phyloP scores from a whole-genome alignment of 352 stramenopile species.

The Pythium rhizo-oryzae region DNA sequence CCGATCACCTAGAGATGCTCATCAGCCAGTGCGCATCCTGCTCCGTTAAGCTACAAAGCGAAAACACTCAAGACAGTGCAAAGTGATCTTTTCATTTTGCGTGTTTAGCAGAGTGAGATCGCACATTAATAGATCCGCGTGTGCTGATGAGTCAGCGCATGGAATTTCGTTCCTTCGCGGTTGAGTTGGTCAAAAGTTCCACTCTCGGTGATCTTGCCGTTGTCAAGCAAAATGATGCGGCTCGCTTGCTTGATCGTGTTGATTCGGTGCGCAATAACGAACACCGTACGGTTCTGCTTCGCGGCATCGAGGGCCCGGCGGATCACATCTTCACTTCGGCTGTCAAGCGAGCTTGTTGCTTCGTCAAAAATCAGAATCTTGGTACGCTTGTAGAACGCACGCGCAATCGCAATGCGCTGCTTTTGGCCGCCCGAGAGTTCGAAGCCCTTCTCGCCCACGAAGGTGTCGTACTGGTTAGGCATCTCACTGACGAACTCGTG shows the following conservation, averaged over 20 bases:
- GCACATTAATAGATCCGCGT: constrained; percentile 51
- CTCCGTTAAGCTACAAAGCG: constrained; percentile 70
- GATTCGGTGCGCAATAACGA: constrained; percentile 86
- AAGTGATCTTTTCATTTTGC: constrained; percentile 30
- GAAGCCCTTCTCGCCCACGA: constrained; percentile 96
- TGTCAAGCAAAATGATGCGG: constrained; percentile 81
- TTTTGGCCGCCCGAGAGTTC: constrained; percentile 98
- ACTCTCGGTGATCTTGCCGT: constrained; percentile 77
- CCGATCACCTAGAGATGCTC: constrained; percentile 75
- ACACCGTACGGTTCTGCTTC: constrained; percentile 71
- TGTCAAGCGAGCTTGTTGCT: constrained; percentile 84
- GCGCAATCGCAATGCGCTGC: constrained; percentile 91
- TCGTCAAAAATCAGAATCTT: constrained; percentile 87
- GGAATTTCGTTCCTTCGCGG: constrained; percentile 77
- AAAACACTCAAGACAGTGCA: constrained; percentile 53
- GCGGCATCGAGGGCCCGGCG: constrained; percentile 64
- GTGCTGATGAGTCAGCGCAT: constrained; percentile 70
- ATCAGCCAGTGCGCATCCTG: constrained; percentile 73
- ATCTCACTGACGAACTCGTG: constrained; percentile 86
- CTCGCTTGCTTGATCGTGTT: constrained; percentile 87
- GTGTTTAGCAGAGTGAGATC: neutral
- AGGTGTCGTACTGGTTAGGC: constrained; percentile 95
- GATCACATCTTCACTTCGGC: constrained; percentile 81
- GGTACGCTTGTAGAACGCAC: constrained; percentile 79
- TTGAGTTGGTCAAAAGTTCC: constrained; percentile 82